Percentiles rank a stretch among this genome's conserved stretches.
phyloP scores from a whole-genome alignment of 2,329 filamentous ascomycete genomes.

The Cephalotrichum gorgonifer region DNA sequence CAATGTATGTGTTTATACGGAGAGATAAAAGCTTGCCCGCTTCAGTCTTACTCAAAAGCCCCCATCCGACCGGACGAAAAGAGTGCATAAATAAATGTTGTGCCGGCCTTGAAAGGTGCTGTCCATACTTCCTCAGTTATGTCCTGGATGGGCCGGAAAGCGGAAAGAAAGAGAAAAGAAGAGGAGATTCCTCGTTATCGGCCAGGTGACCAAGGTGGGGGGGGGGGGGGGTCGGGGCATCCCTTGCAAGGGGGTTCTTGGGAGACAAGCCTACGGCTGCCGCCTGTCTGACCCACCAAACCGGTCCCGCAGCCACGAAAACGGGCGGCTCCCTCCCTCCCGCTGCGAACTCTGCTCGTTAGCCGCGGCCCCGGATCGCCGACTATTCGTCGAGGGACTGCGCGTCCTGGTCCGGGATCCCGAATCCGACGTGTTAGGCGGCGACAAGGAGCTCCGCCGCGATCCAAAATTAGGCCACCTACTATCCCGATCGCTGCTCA shows the following conservation, averaged over 20 bases:
- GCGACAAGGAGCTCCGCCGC: conserved; percentile 4
- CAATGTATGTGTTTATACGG: no score
- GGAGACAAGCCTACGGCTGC: background rate
- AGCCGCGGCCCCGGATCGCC: background rate
- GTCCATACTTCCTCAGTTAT: no score
- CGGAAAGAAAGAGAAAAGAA: background rate
- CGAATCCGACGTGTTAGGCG: background rate
- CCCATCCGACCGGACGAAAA: no score
- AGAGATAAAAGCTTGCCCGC: no score
- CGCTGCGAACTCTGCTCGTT: conserved; percentile 1
- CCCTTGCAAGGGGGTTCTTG: no score
- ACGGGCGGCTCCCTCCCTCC: background rate
- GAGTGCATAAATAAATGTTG: no score
- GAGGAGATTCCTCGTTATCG: background rate
- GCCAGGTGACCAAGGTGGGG: no score
- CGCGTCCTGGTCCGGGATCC: conserved; percentile 2
- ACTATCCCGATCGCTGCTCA: conserved; percentile 1
- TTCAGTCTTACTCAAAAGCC: no score
- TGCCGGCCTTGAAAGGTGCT: no score
- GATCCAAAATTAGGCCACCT: conserved; percentile 3
- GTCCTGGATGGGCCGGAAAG: no score
- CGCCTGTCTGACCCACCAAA: background rate
- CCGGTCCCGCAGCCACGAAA: conserved; percentile 3
- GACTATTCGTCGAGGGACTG: conserved; percentile 5
- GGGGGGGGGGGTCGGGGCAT: no score